phyloP scores from a whole-genome alignment of 2,329 filamentous ascomycete genomes.

The Gremmenia infestans region DNA sequence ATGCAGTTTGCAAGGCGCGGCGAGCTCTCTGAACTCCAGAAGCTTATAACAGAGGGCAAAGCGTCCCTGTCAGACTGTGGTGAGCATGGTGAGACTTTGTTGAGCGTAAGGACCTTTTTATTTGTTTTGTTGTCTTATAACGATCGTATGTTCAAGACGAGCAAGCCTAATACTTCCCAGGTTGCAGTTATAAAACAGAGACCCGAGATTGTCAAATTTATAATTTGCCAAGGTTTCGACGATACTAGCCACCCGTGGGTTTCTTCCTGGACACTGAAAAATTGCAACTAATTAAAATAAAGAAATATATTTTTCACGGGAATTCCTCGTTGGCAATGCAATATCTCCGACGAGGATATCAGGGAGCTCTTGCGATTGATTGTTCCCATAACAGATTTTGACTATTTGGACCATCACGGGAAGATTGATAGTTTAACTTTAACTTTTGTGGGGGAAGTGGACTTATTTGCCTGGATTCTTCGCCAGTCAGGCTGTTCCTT shows the following conservation, averaged over 20 bases:
- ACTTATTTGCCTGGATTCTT: not conserved
- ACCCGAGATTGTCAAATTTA: not conserved
- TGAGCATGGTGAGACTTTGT: not conserved
- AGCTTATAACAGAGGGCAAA: not conserved
- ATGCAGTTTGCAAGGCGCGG: not conserved
- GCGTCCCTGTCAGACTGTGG: not conserved
- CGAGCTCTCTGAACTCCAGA: not conserved
- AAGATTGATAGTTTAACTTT: too few species aligned
- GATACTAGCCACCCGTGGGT: not conserved
- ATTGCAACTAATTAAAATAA: not conserved
- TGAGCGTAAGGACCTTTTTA: not conserved
- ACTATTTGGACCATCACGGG: not conserved
- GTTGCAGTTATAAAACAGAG: not conserved
- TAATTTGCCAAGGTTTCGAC: not conserved
- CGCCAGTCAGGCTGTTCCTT: not conserved
- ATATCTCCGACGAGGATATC: not conserved
- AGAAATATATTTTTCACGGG: not conserved
- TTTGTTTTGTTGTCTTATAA: too few species aligned
- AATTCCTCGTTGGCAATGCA: fast-evolving
- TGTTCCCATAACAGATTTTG: not conserved
- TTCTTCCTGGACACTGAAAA: too few species aligned
- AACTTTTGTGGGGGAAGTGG: fast-evolving
- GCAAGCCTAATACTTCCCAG: not conserved
- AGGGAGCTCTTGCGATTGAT: not conserved
- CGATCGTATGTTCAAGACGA: not conserved